Evolutionary conservation across 2,329 filamentous ascomycete genomes (phyloP).

Genomic region (Geosmithia putterillii): DNA sequence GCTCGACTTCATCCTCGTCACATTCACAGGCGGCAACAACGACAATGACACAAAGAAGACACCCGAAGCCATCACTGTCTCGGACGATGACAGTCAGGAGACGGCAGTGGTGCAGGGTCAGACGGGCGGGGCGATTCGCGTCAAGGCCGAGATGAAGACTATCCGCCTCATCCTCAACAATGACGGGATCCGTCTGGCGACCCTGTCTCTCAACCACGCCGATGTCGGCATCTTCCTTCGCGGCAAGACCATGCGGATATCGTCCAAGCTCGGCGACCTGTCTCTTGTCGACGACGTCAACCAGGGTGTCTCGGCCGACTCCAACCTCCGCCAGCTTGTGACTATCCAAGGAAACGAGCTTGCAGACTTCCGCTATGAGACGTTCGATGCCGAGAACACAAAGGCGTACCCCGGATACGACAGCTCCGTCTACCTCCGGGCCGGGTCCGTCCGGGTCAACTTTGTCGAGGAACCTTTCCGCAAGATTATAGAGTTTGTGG

Average conservation of each 20-base stretch:
- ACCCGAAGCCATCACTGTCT: constrained; percentile 17
- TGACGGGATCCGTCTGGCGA: constrained; percentile 88
- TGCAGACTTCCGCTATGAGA: constrained; percentile 95
- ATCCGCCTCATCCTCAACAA: constrained; percentile 95
- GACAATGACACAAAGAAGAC: constrained; percentile 10
- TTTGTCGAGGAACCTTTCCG: constrained; percentile 95
- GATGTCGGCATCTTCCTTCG: constrained; percentile 83
- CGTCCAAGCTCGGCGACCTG: constrained; percentile 75
- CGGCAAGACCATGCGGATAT: constrained; percentile 77
- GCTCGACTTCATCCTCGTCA: constrained; percentile 85
- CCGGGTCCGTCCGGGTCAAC: constrained; percentile 92
- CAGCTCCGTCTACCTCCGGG: constrained; percentile 77
- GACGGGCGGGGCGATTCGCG: constrained; percentile 64
- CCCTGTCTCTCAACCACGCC: constrained; percentile 81
- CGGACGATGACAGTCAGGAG: constrained; percentile 24
- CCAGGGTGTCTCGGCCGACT: constrained; percentile 70
- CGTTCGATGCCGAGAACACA: constrained; percentile 61
- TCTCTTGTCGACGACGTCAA: constrained; percentile 90
- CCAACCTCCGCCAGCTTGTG: constrained; percentile 72
- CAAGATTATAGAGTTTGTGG: constrained; percentile 93
- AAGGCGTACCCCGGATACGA: constrained; percentile 87
- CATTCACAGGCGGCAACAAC: constrained; percentile 59
- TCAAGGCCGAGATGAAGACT: constrained; percentile 87
- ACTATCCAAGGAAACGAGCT: constrained; percentile 93
- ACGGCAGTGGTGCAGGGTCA: constrained; percentile 20